phyloP scores from a whole-genome alignment of 2,329 filamentous ascomycete species.

The Talaromyces sp. region DNA sequence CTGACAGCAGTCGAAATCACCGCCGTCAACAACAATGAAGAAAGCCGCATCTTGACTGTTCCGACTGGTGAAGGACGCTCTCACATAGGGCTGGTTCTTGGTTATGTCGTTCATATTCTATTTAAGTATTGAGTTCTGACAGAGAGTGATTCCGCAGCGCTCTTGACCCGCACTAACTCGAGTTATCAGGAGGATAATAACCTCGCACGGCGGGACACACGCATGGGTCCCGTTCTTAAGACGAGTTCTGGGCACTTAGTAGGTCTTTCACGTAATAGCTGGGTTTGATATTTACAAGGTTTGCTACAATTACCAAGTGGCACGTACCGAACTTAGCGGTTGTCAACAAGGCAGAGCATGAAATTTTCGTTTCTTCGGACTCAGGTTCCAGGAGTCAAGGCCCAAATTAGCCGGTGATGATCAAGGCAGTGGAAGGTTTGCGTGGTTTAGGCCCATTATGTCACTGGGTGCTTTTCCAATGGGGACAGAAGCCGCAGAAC shows the following conservation, averaged over 20 bases:
- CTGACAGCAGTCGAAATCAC: neutral
- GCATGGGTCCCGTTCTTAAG: neutral
- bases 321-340: neutral
- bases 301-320: too few species aligned
- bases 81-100: neutral
- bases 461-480: neutral
- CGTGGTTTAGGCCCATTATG: neutral
- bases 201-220: too few species aligned
- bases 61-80: neutral
- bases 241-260: neutral
- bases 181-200: neutral
- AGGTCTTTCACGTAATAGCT: too few species aligned
- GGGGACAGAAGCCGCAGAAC: neutral
- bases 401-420: neutral
- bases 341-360: neutral
- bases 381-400: neutral
- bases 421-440: neutral
- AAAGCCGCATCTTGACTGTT: neutral
- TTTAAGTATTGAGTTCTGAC: neutral
- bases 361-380: neutral
- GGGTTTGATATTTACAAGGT: too few species aligned
- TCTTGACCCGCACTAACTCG: neutral
- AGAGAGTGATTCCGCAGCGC: neutral
- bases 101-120: neutral
- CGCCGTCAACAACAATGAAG: neutral